These are phyloP conservation scores for Lyophyllum atratum DNA, from an alignment of 768 basidiomycete species.

Conservation along the genomic window DNA sequence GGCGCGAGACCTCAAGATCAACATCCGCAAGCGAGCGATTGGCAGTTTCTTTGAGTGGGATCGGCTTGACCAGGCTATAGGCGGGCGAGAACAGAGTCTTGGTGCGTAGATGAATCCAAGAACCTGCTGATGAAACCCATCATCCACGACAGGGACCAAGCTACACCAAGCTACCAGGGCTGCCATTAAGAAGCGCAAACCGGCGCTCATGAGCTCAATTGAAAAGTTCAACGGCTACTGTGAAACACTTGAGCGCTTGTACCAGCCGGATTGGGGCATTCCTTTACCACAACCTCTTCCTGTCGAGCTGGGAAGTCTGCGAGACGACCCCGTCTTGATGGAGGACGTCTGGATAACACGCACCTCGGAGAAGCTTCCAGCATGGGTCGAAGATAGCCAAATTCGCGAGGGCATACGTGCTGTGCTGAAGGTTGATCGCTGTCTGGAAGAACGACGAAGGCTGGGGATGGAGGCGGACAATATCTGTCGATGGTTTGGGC, in stretches of 20 bases:
- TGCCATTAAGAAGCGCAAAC: conserved; percentile 30
- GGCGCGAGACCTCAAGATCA: conserved; percentile 40
- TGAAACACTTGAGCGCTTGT: conserved; percentile 21
- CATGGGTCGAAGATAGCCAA: conserved; percentile 34
- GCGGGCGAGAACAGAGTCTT: conserved; percentile 29
- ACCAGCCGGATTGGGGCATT: conserved; percentile 24
- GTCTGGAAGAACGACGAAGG: conserved; percentile 17
- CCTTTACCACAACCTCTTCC: conserved; percentile 34
- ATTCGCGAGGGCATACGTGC: conserved; percentile 20
- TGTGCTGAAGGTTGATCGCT: conserved; percentile 13
- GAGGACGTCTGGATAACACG: conserved; percentile 38
- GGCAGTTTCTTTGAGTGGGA: conserved; percentile 40
- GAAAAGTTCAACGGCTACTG: conserved; percentile 29
- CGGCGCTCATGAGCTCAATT: conserved; percentile 30
- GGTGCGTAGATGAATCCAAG: conserved; percentile 23
- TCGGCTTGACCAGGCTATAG: conserved; percentile 30
- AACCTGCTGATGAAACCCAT: background rate
- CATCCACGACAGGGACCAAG: conserved; percentile 28
- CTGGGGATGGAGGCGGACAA: conserved; percentile 29
- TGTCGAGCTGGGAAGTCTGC: conserved; percentile 26
- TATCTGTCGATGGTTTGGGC: conserved; percentile 33
- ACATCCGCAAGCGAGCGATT: conserved; percentile 33
- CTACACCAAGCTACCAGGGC: conserved; percentile 32
- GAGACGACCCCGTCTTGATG: conserved; percentile 27
- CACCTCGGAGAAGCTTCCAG: conserved; percentile 10